phyloP scores from a whole-genome alignment of 2,329 filamentous ascomycete species.

The Basipetospora chlamydospora region DNA sequence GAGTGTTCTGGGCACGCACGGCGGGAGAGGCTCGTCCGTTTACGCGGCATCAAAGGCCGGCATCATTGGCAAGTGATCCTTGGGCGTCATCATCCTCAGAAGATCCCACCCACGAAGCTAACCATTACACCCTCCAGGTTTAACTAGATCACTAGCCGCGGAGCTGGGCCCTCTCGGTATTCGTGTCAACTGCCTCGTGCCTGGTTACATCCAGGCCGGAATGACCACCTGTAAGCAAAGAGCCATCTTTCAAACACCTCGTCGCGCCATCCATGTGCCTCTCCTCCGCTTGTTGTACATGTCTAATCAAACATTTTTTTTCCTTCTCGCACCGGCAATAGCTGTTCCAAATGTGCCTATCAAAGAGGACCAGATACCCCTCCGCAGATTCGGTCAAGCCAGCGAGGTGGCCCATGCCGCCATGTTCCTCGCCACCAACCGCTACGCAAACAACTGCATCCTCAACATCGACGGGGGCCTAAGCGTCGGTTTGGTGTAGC shows the following conservation, averaged over 20 bases:
- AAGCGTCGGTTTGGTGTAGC: constrained; percentile 41
- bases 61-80: constrained; percentile 41
- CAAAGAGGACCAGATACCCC: constrained; percentile 11
- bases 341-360: not conserved
- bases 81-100: not conserved
- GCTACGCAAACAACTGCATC: constrained; percentile 76
- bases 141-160: constrained; percentile 51
- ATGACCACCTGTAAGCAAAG: constrained; percentile 54
- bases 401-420: constrained; percentile 73
- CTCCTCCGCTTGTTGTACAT: constrained; percentile 4
- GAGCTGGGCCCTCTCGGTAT: constrained; percentile 48
- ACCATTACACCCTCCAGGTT: constrained; percentile 26
- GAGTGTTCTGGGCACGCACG: constrained; percentile 57
- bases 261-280: not conserved
- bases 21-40: constrained; percentile 53
- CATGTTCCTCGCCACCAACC: constrained; percentile 60
- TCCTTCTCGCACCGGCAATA: not conserved
- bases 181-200: constrained; percentile 66
- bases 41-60: constrained; percentile 76
- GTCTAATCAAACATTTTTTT: not conserved
- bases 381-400: constrained; percentile 47
- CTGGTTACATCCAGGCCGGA: constrained; percentile 68
- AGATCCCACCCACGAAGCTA: not conserved
- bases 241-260: not conserved
- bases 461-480: constrained; percentile 77